Conservation (phyloP, 2,329 filamentous ascomycete genomes). For the Monosporascus sp. region DNA sequence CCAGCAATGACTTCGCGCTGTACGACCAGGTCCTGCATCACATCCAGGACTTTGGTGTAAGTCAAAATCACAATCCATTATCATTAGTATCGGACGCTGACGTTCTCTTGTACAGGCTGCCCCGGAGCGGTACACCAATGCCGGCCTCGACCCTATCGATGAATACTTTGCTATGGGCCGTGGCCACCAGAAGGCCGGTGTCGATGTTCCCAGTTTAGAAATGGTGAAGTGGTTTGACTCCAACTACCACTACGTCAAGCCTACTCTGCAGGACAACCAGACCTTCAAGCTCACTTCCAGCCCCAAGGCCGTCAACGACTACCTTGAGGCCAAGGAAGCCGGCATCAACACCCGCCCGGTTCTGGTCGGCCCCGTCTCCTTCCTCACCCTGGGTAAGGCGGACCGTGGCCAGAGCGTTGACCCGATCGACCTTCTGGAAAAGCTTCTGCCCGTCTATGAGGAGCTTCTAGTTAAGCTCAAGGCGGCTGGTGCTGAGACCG, state of each 20-base stretch:
- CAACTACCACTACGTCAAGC: conserved; percentile 99
- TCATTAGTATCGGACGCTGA: conserved; percentile 11
- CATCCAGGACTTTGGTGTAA: conserved; percentile 94
- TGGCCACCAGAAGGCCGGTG: conserved; percentile 90
- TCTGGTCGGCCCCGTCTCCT: conserved; percentile 91
- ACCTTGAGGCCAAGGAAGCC: conserved; percentile 96
- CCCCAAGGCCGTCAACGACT: conserved; percentile 93
- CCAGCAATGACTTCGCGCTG: conserved; percentile 98
- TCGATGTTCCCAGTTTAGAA: conserved; percentile 91
- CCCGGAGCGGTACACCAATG: conserved; percentile 88
- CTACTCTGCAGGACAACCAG: conserved; percentile 94
- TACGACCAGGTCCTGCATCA: conserved; percentile 98
- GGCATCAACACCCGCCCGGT: conserved; percentile 91
- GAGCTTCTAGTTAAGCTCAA: conserved; percentile 92
- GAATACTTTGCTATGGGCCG: conserved; percentile 99
- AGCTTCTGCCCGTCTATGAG: conserved; percentile 90
- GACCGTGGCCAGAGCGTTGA: conserved; percentile 91
- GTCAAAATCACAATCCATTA: conserved; percentile 26
- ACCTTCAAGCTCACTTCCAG: conserved; percentile 81
- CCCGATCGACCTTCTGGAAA: conserved; percentile 88
- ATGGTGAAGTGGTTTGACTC: conserved; percentile 99
- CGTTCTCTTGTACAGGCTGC: conserved; percentile 56
- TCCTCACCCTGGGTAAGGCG: conserved; percentile 96
- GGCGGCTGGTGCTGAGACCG: conserved; percentile 88
- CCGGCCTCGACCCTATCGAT: conserved; percentile 82